phyloP scores from a whole-genome alignment of 2,329 filamentous ascomycete genomes.

The Monilinia aucupariae region DNA sequence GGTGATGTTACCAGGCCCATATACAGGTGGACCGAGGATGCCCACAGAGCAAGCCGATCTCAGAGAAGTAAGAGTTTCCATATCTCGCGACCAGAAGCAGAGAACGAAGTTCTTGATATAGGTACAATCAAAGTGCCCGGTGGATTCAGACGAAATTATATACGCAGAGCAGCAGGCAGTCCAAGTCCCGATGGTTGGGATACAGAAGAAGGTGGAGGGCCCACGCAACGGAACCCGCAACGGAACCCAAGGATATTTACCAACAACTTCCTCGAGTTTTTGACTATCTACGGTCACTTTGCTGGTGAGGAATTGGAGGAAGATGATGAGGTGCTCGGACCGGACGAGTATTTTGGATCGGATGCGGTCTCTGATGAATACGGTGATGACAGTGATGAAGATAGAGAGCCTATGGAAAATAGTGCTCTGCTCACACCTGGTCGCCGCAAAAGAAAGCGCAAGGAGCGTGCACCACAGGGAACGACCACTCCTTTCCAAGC shows the following conservation, averaged over 20 bases:
- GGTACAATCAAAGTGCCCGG: constrained; percentile 88
- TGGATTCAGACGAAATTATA: constrained; percentile 85
- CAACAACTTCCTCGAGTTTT: constrained; percentile 89
- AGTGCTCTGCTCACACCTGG: constrained; percentile 77
- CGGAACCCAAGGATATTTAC: constrained; percentile 64
- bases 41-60: constrained; percentile 56
- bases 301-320: constrained; percentile 95
- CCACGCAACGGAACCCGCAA: constrained; percentile 37
- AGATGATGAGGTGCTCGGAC: constrained; percentile 81
- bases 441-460: constrained; percentile 67
- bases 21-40: constrained; percentile 93
- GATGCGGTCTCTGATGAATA: constrained; percentile 58
- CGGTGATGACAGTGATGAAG: constrained; percentile 55
- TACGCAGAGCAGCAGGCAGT: constrained; percentile 69
- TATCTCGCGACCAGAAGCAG: constrained; percentile 68
- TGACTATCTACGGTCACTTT: constrained; percentile 94
- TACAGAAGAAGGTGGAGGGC: constrained; percentile 35
- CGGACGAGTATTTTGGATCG: constrained; percentile 87
- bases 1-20: constrained; percentile 93
- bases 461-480: constrained; percentile 65
- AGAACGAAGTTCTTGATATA: constrained; percentile 77
- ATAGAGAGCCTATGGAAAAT: constrained; percentile 77
- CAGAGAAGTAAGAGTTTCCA: constrained; percentile 87
- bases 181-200: constrained; percentile 43
- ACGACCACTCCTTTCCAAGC: constrained; percentile 76